Conservation (phyloP, 2,329 filamentous ascomycete genomes). For the Sclerotinia subarctica region DNA sequence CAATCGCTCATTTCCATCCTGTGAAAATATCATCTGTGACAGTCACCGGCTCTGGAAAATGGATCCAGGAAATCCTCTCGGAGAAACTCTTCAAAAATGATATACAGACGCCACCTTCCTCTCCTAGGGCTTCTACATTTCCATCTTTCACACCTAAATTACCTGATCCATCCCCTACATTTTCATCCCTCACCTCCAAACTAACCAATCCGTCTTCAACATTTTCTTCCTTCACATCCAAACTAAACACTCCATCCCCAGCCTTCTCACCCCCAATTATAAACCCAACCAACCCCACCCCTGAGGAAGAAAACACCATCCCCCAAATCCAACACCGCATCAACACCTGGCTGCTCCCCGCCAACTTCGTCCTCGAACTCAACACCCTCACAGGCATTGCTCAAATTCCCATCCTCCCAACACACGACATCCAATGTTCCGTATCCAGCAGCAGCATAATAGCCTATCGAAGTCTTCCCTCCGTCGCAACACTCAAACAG, state of each 20-base stretch:
- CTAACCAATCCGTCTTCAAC: neutral
- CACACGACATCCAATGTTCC: neutral
- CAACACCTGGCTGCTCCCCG: constrained; percentile 49
- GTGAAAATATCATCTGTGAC: constrained; percentile 50
- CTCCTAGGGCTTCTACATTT: neutral
- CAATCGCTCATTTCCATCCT: constrained; percentile 52
- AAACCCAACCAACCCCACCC: constrained; percentile 14
- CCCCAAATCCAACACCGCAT: constrained; percentile 47
- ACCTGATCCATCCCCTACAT: neutral
- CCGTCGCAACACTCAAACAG: constrained; percentile 42
- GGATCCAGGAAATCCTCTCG: constrained; percentile 47
- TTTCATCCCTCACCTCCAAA: constrained; percentile 28
- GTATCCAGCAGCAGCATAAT: neutral
- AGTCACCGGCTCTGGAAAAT: constrained; percentile 49
- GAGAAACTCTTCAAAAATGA: constrained; percentile 44
- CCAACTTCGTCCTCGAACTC: constrained; percentile 51
- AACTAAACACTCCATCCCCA: neutral
- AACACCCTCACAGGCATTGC: constrained; percentile 45
- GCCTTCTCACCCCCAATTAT: too few species aligned
- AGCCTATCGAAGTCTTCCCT: constrained; percentile 30
- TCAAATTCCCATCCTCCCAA: constrained; percentile 45
- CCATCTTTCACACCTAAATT: neutral
- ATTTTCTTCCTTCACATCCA: constrained; percentile 29
- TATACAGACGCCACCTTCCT: neutral
- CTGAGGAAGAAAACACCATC: constrained; percentile 36